Percentiles rank a stretch among this genome's conserved stretches.
Evolutionary conservation across 805 yeast genomes (phyloP).

Genomic region (Zygoascus tannicola): DNA sequence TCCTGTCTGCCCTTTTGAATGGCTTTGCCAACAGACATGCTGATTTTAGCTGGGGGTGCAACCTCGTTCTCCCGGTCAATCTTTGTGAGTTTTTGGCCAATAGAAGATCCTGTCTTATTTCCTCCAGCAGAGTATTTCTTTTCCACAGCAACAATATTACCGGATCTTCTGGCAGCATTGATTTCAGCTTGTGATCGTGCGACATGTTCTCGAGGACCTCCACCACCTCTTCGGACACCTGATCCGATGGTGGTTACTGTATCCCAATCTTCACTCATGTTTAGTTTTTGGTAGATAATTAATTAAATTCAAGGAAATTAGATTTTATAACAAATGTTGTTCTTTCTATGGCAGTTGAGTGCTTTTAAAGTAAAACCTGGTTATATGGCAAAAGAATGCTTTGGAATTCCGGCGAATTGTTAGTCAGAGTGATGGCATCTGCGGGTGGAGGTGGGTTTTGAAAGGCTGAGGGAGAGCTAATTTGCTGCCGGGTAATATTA

Average conservation of each 20-base stretch:
- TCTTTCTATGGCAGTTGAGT: neutral
- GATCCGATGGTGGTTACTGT: conserved; percentile 79
- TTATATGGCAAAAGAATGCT: neutral
- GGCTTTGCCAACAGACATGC: conserved; percentile 75
- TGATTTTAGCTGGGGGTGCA: conserved; percentile 84
- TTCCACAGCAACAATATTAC: conserved; percentile 81
- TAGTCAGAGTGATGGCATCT: neutral
- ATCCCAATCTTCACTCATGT: conserved; percentile 67
- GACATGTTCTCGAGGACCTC: conserved; percentile 79
- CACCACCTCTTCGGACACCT: conserved; percentile 82
- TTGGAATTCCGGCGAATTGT: neutral
- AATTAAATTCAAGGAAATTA: neutral
- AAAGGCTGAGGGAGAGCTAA: too few species aligned
- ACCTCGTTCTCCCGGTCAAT: conserved; percentile 91
- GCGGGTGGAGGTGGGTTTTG: too few species aligned
- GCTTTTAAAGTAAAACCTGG: neutral
- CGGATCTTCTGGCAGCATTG: conserved; percentile 91
- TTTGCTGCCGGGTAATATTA: too few species aligned
- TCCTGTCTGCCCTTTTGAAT: conserved; percentile 80
- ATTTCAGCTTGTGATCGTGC: conserved; percentile 70
- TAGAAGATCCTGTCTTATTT: conserved; percentile 62
- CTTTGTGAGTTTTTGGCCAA: conserved; percentile 91
- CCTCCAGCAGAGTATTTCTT: conserved; percentile 70
- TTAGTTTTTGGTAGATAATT: neutral
- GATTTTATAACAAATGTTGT: neutral